Base-by-base conservation (phyloP, 140 eudicot species). In the Bidens hawaiensis region DNA sequence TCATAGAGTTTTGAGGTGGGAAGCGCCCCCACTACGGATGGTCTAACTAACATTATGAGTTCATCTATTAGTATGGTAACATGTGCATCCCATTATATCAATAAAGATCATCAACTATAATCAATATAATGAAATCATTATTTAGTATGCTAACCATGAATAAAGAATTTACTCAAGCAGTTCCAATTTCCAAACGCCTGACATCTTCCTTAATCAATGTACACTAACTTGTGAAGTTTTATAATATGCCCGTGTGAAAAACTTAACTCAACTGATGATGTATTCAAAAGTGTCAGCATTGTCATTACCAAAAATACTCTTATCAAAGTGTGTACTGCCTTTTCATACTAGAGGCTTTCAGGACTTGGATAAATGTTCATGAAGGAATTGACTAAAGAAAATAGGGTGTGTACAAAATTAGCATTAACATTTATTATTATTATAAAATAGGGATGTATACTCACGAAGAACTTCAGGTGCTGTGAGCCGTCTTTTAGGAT, bases 391-490 rank as follows among this genome's bases (percentile, higher is more conserved):
- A 65, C 19, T 1, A 30, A 24, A 4, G 38, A 38, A 38, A 5
- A 31, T n/a, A n/a, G n/a, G n/a, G n/a, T n/a, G n/a, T n/a, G n/a
- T n/a, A n/a, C n/a, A n/a, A n/a, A n/a, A n/a, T n/a, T 50, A 46
- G 50, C 22, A 65, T 31, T 19, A n/a, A n/a, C 17, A 49, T 7
- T 65, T 31, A 31, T 31, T 31, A 10, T 3, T 8, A 47, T 47
- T 19, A 47, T 47, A 18, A 0, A 18, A 46, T 41, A 47, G 53
- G 26, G n/a, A 36, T 12, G 15, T 34, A 42, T 67, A 80, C 95
- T 83, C 58, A 87, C 93, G 56, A 64, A 87, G 88, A 53, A 83
- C 95, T 79, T 47, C 93, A 71, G 76, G 93, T 24, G 88, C 95
- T 33, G 80, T 83, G 21, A 79, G 61, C 21, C 95, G 77, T 71